Evolutionary conservation across 2,329 filamentous ascomycete species (phyloP), one percentile per base, ranked within the genome.

Genomic region (Lasiodiplodia gonubiensis): DNA sequence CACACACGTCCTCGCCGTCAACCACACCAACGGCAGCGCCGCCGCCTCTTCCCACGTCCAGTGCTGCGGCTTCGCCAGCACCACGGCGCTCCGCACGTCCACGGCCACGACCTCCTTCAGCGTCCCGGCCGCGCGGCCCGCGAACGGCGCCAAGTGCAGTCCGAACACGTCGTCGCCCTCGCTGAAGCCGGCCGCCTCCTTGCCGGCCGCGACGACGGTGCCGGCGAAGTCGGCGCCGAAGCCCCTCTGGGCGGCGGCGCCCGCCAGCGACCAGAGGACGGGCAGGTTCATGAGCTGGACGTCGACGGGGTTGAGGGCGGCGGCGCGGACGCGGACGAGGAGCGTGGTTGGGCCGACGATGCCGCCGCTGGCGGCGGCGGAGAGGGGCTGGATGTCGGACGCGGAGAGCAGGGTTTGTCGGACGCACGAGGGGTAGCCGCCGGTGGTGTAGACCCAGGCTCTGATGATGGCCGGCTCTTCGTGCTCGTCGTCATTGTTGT

Each of bases 221-320:
- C 64, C 64, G 16, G 64, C 64, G 35, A 49, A 66, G 64, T 66
- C 64, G 52, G 52, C 51, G 16, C 64, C 64, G 64, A 59, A 10
- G 21, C 25, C 30, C 11, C 48, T 59, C 16, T 10, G n/a, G n/a
- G n/a, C n/a, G n/a, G n/a, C 48, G 18, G 30, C 3, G 48, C 27
- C 51, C 37, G 39, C 39, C 12, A 55, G 64, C 21, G 52, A 46
- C 33, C 33, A 59, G 37, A 59, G 2, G 4, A 66, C 5, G 8
- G 64, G 52, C 14, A 66, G 14, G 64, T 66, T 66, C 64, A 66
- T 69, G 76, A 75, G 55, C 78, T 76, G 66, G 70, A 75, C 64
- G 65, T 80, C 79, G 37, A 81, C 81, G 4, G 81, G 80, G 68
- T 84, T 84, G 67, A 85, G 80, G 16, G 79, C 81, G 4, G 78